Conservation (phyloP, 169 alveolate species). For the Neospora caninum region DNA sequence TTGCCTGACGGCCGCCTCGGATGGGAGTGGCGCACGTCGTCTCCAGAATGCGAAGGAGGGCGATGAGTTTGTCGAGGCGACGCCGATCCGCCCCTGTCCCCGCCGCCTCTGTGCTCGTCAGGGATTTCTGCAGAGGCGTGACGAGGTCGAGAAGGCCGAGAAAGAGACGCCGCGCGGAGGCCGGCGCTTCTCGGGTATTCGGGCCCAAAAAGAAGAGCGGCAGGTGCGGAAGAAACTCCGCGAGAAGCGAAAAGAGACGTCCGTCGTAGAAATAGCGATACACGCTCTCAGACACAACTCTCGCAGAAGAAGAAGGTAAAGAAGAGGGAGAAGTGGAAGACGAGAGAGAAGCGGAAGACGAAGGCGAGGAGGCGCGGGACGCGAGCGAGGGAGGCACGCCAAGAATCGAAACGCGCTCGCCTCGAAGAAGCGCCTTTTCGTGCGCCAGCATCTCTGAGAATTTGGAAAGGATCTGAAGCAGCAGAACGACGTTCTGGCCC, state of each 20-base stretch:
- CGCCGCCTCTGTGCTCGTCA: background rate
- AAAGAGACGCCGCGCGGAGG: background rate
- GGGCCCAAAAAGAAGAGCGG: slow-evolving; percentile 1
- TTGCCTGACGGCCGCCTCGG: background rate
- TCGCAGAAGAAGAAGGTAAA: background rate
- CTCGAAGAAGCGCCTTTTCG: slow-evolving; percentile 15
- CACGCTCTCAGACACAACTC: background rate
- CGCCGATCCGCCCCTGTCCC: background rate
- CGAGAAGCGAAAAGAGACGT: background rate
- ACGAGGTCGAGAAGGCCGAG: background rate
- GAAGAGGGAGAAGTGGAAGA: background rate
- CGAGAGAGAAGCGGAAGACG: background rate
- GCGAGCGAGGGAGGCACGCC: slow-evolving; percentile 1
- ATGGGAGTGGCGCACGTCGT: background rate
- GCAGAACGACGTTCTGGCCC: background rate
- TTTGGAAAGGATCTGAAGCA: background rate
- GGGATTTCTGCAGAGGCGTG: background rate
- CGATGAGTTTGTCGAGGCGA: background rate
- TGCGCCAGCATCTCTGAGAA: background rate
- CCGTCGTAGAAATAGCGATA: slow-evolving; percentile 3
- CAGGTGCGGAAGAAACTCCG: background rate
- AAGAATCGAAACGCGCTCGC: slow-evolving; percentile 1
- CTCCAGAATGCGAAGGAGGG: background rate
- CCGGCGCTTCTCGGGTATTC: background rate
- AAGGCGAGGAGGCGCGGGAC: background rate